Base-by-base conservation (phyloP, 768 basidiomycete species). In the Boletus coccyginus region DNA sequence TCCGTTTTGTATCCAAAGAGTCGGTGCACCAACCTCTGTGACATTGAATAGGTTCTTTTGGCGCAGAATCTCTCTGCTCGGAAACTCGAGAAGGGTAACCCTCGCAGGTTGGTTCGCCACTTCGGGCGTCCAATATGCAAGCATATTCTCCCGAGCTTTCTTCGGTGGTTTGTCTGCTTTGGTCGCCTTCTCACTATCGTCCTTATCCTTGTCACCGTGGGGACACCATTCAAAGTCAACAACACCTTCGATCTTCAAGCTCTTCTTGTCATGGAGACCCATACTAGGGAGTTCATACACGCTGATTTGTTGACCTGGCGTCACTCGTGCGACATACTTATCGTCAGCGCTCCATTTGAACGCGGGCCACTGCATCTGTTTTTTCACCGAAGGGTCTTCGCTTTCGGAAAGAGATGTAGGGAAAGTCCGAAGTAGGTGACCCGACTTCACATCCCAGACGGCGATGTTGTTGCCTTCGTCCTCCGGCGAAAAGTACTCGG, bases 201-300 rank as follows among this genome's bases (percentile, higher is more conserved):
- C 93, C 57, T 79, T 82, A 63, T 98, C 96, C 71, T 85, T 89
- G 63, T 97, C 95, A 50, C 92, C 88, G 48, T 86, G 83, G 36
- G 97, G 97, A 63, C 92, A 93, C 97, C 97, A 99, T 74, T 98
- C 97, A 71, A 98, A 98, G 74, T 98, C 96, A 62, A 92, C 79
- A 43, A 99, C 94, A 21, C 96, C 96, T 62, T 98, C 95, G 45
- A 98, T 91, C 77, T 98, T 99, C 72, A 98, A 75, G 63, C 89
- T 92, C 77, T 98, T 99, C 77, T 96, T 98, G 63, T 91, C 95
- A 56, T 98, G 84, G 52, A 99, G 79, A 66, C 86, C 85, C 94
- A 99, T 96, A 53, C 84, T 81, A 10, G 97, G 97, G 54, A 95
- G 84, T 72, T 98, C 95, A 71, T 98, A 93, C 38, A 98, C 89